Evolutionary conservation across 1,284 basidiomycete genomes (phyloP).

Genomic region (Puccinia novopanici): DNA sequence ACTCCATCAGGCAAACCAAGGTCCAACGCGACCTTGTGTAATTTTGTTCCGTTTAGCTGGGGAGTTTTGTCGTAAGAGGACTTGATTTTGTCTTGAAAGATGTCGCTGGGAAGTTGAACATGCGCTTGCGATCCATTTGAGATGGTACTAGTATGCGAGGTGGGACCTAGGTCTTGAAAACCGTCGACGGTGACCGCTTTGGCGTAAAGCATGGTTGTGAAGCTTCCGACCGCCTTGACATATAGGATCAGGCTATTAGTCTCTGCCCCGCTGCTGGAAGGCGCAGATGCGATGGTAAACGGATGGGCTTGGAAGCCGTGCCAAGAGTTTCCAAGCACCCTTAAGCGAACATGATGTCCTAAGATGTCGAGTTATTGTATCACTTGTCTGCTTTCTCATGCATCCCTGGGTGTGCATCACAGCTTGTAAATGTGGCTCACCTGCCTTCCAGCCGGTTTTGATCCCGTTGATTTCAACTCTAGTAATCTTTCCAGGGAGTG

Average conservation of each 20-base stretch:
- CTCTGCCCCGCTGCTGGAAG: slow-evolving; percentile 19
- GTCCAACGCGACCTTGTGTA: neutral
- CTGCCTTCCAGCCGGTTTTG: slow-evolving; percentile 47
- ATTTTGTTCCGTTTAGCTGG: neutral
- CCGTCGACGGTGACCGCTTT: slow-evolving; percentile 28
- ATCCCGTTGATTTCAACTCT: slow-evolving; percentile 41
- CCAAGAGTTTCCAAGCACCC: slow-evolving; percentile 28
- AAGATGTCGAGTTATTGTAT: neutral
- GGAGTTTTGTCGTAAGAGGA: neutral
- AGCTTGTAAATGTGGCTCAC: slow-evolving; percentile 11
- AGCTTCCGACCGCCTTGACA: slow-evolving; percentile 40
- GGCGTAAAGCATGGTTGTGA: slow-evolving; percentile 43
- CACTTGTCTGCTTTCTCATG: neutral
- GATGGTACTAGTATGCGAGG: neutral
- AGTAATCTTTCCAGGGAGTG: slow-evolving; percentile 44
- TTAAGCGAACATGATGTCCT: slow-evolving; percentile 49
- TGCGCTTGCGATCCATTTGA: neutral
- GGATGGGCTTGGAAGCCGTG: slow-evolving; percentile 43
- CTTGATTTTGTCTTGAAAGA: neutral
- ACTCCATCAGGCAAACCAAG: slow-evolving; percentile 17
- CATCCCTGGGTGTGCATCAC: neutral
- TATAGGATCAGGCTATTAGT: slow-evolving; percentile 40
- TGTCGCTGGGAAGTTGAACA: slow-evolving; percentile 30
- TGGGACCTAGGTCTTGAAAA: slow-evolving; percentile 1
- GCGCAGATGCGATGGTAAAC: slow-evolving; percentile 44